phyloP scores from a whole-genome alignment of 371 early-diverging fungal species.

The Haplosporangium sp. region DNA sequence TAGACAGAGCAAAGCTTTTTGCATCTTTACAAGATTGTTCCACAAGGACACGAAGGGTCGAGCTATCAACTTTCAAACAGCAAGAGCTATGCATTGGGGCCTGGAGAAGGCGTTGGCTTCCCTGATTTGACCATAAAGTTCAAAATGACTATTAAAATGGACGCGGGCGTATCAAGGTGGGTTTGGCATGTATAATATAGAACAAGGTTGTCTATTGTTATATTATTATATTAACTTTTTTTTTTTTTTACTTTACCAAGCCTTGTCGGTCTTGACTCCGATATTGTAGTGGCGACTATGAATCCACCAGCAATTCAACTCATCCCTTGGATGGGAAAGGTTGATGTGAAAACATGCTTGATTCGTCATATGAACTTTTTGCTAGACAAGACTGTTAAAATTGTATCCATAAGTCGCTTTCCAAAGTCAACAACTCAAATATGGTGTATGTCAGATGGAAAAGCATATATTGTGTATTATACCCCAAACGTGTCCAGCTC shows the following conservation, averaged over 20 bases:
- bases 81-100: conserved; percentile 51
- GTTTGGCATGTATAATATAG: background rate
- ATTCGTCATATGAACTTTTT: conserved; percentile 54
- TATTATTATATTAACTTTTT: too few relatives aligned
- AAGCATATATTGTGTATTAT: conserved; percentile 54
- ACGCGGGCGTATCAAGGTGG: conserved; percentile 53
- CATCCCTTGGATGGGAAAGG: conserved; percentile 52
- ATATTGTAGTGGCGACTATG: conserved; percentile 49
- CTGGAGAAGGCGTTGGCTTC: conserved; percentile 51
- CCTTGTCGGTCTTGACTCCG: conserved; percentile 42
- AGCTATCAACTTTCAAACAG: conserved; percentile 51
- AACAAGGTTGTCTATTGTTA: background rate
- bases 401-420: conserved; percentile 50
- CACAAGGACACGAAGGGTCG: conserved; percentile 43
- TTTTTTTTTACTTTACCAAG: conserved; percentile 9
- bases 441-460: conserved; percentile 57
- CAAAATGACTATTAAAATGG: conserved; percentile 56
- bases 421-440: conserved; percentile 48
- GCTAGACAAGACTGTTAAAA: conserved; percentile 46
- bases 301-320: conserved; percentile 52
- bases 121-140: conserved; percentile 53
- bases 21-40: conserved; percentile 42
- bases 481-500: conserved; percentile 39
- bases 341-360: conserved; percentile 52
- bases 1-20: conserved; percentile 55